Evolutionary conservation across 441 rosid species (phyloP).

Genomic region (Arabidopsis lyrata): DNA sequence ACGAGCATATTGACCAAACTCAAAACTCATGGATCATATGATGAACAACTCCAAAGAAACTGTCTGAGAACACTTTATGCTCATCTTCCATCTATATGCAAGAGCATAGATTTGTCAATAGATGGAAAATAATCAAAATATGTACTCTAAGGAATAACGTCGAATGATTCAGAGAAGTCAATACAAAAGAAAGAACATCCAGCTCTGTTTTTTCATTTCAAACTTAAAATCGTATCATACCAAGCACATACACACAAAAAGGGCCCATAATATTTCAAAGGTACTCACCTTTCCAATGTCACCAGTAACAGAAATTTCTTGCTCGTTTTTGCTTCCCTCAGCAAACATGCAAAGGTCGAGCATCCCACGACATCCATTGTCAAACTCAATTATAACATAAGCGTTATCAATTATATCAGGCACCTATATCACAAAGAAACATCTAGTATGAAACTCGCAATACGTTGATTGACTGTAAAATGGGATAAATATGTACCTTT

Average conservation of each 20-base stretch:
- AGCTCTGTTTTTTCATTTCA: slow-evolving; percentile 16
- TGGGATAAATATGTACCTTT: slow-evolving; percentile 56
- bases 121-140: background rate
- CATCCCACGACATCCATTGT: slow-evolving; percentile 92
- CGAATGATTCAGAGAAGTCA: background rate
- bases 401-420: slow-evolving; percentile 95
- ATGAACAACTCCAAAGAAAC: slow-evolving; percentile 13
- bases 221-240: too few species aligned
- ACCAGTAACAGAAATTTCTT: slow-evolving; percentile 87
- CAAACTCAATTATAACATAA: slow-evolving; percentile 84
- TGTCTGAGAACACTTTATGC: background rate
- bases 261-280: background rate
- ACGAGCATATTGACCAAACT: slow-evolving; percentile 4
- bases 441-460: slow-evolving; percentile 1
- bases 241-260: background rate
- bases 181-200: background rate
- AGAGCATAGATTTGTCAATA: slow-evolving; percentile 1
- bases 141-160: background rate
- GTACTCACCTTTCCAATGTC: slow-evolving; percentile 71
- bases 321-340: slow-evolving; percentile 96
- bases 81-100: background rate
- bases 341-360: slow-evolving; percentile 99
- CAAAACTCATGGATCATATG: slow-evolving; percentile 5
- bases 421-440: slow-evolving; percentile 55
- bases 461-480: background rate